Conservation (phyloP, 1,284 basidiomycete genomes). For the Trametes polyzona region DNA sequence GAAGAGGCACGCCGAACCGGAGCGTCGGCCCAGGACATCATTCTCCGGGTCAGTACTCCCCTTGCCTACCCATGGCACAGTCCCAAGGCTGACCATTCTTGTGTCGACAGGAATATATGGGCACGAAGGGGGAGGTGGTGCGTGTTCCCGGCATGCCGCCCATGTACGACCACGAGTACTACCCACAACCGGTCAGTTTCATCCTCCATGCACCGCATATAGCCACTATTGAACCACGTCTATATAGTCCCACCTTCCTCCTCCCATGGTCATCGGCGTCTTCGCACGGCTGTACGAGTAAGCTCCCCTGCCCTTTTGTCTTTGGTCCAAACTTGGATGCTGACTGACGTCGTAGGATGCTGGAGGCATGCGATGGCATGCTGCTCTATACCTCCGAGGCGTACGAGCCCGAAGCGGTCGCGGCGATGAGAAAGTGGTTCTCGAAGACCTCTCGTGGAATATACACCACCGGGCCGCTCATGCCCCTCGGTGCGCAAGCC, state of each 20-base stretch:
- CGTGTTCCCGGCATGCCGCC: constrained; percentile 26
- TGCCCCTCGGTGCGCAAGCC: constrained; percentile 11
- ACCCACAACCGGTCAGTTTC: constrained; percentile 27
- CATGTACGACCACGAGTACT: constrained; percentile 30
- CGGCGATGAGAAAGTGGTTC: constrained; percentile 21
- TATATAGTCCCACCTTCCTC: not conserved
- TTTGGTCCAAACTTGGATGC: not conserved
- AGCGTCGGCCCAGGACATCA: constrained; percentile 7
- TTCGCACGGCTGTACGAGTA: constrained; percentile 12
- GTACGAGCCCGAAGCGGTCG: constrained; percentile 25
- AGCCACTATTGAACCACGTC: not conserved
- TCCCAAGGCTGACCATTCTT: not conserved
- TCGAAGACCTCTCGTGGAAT: constrained; percentile 19
- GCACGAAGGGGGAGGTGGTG: constrained; percentile 11
- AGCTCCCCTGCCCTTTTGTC: not conserved
- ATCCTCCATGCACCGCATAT: not conserved
- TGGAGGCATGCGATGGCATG: constrained; percentile 23
- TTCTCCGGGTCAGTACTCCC: constrained; percentile 12
- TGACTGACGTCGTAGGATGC: not conserved
- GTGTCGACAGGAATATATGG: constrained; percentile 6
- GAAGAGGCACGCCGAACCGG: constrained; percentile 19
- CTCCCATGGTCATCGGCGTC: constrained; percentile 1
- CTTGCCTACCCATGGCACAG: too few species aligned
- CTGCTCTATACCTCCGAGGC: constrained; percentile 24
- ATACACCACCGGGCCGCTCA: constrained; percentile 21